phyloP scores from a whole-genome alignment of 192 early-diverging fungal species.

The Chytriomyces confervae region DNA sequence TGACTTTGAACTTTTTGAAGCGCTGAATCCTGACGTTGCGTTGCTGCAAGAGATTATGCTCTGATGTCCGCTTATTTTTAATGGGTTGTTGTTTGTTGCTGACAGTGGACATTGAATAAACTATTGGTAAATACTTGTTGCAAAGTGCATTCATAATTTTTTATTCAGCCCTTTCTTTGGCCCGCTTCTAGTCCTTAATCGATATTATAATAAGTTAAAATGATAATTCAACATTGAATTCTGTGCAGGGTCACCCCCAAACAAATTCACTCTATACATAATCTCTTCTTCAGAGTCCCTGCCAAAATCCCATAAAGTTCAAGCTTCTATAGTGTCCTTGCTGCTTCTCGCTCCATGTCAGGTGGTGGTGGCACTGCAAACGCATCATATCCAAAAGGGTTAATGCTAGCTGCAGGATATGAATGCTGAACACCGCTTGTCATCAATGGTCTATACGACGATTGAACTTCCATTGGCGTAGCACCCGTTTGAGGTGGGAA shows the following conservation, averaged over 20 bases:
- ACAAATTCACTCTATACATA: background rate
- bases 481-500: background rate
- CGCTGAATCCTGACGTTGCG: conserved; percentile 58
- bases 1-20: conserved; percentile 60
- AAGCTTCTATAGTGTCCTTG: background rate
- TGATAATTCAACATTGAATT: background rate
- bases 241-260: background rate
- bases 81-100: background rate
- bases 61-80: conserved; percentile 3
- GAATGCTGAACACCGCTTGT: background rate
- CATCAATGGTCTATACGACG: background rate
- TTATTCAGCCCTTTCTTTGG: background rate
- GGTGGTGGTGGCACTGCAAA: background rate
- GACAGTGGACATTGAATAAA: background rate
- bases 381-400: background rate
- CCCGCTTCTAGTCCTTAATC: background rate
- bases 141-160: background rate
- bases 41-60: conserved; percentile 54
- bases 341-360: background rate
- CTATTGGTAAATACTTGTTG: background rate
- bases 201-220: background rate
- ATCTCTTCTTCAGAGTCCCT: too few species aligned
- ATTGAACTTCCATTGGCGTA: background rate
- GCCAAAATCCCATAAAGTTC: background rate
- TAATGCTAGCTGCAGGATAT: background rate